Evolutionary conservation across 306 rosid species (phyloP).

Genomic region (Casuarina glauca): DNA sequence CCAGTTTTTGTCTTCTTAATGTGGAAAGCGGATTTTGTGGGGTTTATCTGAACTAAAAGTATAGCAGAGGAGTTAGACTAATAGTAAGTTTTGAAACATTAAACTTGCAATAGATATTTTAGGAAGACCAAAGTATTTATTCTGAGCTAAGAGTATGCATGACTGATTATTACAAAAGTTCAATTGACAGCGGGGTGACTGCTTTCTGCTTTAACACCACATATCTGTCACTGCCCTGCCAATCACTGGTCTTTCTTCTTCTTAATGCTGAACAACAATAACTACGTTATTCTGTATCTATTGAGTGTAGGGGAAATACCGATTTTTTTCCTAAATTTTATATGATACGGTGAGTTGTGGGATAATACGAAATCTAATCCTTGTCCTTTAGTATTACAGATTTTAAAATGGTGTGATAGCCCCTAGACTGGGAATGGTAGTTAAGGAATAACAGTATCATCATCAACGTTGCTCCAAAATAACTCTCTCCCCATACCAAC

Average conservation of each 20-base stretch:
- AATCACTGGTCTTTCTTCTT: background rate
- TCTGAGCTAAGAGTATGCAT: background rate
- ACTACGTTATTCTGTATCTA: too few species aligned
- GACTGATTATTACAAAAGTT: background rate
- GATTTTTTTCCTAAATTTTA: too few species aligned
- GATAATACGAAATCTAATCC: too few species aligned
- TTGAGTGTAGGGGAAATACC: background rate
- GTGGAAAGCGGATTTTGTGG: background rate
- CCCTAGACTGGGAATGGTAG: background rate
- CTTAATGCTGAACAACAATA: background rate
- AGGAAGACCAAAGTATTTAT: too few species aligned
- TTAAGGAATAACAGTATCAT: background rate
- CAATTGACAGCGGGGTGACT: background rate
- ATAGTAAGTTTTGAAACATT: background rate
- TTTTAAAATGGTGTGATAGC: background rate
- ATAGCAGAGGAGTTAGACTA: background rate
- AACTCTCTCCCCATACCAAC: background rate
- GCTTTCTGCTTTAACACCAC: background rate
- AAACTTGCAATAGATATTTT: background rate
- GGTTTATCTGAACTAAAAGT: background rate
- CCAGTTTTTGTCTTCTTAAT: slow-evolving; percentile 6
- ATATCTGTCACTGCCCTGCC: background rate
- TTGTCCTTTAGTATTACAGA: background rate
- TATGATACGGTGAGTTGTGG: background rate
- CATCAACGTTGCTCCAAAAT: background rate